Base-by-base conservation (phyloP, 2,329 filamentous ascomycete genomes). In the Herpotrichia juniperi region DNA sequence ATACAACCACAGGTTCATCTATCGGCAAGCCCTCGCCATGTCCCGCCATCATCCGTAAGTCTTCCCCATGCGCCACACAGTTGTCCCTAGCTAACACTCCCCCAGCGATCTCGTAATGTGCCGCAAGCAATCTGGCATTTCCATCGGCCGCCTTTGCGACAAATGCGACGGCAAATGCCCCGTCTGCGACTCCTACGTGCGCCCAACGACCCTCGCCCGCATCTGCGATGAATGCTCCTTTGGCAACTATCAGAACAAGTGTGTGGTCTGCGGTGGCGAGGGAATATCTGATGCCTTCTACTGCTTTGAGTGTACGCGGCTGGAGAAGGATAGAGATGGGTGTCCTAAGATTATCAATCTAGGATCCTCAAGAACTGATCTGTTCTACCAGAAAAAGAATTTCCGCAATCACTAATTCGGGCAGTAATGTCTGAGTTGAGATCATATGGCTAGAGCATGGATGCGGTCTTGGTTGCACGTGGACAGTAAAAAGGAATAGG, bases 171-270 rank as follows among this genome's bases (percentile, higher is more conserved):
- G 94, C 76, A 99, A 99, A 81, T 99, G 94, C 71, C 94, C 94
- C 61, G 93, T 99, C 56, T 99, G 94, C 86, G 94, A 99, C 76
- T 96, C 91, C 56, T 99, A 99, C 84, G 94, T 99, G 59, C 93
- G 94, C 14, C 94, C 94, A 11, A 99, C 94, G 24, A 97, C 94
- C 8, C 88, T 97, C 51, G 94, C 96, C 55, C 91, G 93, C 70
- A 97, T 99, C 80, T 99, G 94, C 82, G 94, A 99, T 81, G 94
- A 99, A 79, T 99, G 94, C 83, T 93, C 90, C 74, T 99, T 99
- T 76, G 94, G 94, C 72, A 99, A 99, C 83, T 99, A 97, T 81
- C 94, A 97, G 80, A 99, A 99, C 81, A 99, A 99, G 78, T 99
- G 94, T 74, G 92, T 99, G 63, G 94, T 99, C 37, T 99, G 94